Conservation (phyloP, 1,284 basidiomycete species). For the Leccinum holopus region DNA sequence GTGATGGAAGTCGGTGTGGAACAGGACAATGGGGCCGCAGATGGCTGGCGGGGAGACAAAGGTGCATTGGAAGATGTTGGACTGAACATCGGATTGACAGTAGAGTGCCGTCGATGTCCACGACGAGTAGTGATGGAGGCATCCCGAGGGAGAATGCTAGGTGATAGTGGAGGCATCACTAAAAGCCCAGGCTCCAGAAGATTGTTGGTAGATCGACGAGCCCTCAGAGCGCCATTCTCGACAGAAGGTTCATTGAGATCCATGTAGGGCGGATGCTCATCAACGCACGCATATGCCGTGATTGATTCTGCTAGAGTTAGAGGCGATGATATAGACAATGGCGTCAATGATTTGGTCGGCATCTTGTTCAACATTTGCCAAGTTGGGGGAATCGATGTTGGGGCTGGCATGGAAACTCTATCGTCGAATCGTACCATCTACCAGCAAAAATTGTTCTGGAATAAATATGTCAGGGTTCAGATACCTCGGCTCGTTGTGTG, state of each 20-base stretch:
- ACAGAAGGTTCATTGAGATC: conserved; percentile 52
- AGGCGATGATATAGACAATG: conserved; percentile 81
- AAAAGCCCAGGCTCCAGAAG: conserved; percentile 66
- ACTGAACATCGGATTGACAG: conserved; percentile 62
- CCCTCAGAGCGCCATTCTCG: conserved; percentile 44
- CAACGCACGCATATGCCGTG: conserved; percentile 59
- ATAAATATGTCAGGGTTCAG: too few relatives aligned
- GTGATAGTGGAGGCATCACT: conserved; percentile 75
- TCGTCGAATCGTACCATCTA: too few relatives aligned
- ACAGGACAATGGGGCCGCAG: conserved; percentile 73
- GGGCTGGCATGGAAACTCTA: conserved; percentile 25
- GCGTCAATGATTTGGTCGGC: conserved; percentile 77
- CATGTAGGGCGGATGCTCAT: conserved; percentile 60
- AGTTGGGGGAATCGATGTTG: conserved; percentile 32
- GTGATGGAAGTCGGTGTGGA: conserved; percentile 92
- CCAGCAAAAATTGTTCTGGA: too few relatives aligned
- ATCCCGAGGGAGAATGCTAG: conserved; percentile 62
- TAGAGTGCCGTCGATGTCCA: conserved; percentile 69
- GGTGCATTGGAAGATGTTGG: conserved; percentile 57
- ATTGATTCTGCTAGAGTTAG: conserved; percentile 79
- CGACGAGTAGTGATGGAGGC: conserved; percentile 47
- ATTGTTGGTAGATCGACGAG: conserved; percentile 62
- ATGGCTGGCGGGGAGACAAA: conserved; percentile 87
- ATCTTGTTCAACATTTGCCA: conserved; percentile 52
- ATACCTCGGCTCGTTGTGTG: too few relatives aligned